Evolutionary conservation across 306 rosid genomes (phyloP).

Genomic region (Vigna radiata): DNA sequence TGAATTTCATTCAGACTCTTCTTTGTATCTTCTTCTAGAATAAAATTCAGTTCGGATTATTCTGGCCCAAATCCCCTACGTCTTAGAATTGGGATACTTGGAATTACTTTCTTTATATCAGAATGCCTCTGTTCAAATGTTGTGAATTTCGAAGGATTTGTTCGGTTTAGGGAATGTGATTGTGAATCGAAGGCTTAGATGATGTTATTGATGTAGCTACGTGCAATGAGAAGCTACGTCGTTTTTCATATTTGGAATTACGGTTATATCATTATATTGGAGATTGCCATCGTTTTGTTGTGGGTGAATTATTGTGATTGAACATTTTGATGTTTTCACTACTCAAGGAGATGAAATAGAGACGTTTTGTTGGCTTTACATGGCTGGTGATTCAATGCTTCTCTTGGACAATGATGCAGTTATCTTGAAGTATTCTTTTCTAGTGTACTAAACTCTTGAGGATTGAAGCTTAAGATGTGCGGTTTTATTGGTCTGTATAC

Average conservation of each 20-base stretch:
- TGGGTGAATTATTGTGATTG: background rate
- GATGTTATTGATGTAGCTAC: background rate
- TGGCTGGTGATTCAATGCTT: too few relatives aligned
- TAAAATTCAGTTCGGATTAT: too few relatives aligned
- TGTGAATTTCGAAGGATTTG: too few relatives aligned
- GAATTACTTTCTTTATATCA: too few relatives aligned
- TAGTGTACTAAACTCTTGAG: background rate
- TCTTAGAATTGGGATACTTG: too few relatives aligned
- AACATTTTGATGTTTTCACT: slow-evolving; percentile 10
- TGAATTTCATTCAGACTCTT: too few relatives aligned
- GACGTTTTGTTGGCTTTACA: background rate
- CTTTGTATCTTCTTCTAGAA: too few relatives aligned
- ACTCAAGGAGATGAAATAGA: background rate
- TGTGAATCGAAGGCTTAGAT: background rate
- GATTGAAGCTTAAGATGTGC: background rate
- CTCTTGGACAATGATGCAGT: background rate
- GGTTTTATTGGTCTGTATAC: background rate
- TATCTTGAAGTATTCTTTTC: background rate
- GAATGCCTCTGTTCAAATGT: too few relatives aligned
- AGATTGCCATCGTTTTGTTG: background rate
- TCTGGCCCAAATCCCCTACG: too few relatives aligned
- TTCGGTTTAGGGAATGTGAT: background rate
- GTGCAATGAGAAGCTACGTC: slow-evolving; percentile 2
- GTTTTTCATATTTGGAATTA: background rate
- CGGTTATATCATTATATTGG: background rate